Evolutionary conservation across 164 flowering plant genomes (phyloP).

Genomic region (Vitis labrusca): DNA sequence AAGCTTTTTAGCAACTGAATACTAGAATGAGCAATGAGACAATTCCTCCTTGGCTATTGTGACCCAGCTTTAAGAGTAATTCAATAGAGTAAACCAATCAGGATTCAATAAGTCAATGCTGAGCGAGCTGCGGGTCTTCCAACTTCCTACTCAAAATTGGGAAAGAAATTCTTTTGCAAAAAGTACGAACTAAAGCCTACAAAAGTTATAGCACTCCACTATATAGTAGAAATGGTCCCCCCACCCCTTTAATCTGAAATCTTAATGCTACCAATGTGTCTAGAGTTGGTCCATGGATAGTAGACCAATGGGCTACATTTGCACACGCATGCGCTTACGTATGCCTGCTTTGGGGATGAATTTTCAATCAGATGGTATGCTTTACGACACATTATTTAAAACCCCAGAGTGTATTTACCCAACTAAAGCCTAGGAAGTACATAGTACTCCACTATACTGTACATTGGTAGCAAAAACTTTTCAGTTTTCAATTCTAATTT

Average conservation of each 20-base stretch:
- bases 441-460: too few species aligned
- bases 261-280: constrained; percentile 1
- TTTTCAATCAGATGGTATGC: not conserved
- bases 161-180: not conserved
- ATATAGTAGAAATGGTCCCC: constrained; percentile 7
- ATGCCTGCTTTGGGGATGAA: not conserved
- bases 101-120: too few species aligned
- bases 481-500: constrained; percentile 10
- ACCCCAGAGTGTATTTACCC: constrained; percentile 10
- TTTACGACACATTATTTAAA: constrained; percentile 2
- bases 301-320: constrained; percentile 7
- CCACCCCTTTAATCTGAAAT: not conserved
- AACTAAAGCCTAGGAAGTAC: constrained; percentile 2
- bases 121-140: too few species aligned
- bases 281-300: not conserved
- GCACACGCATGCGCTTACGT: constrained; percentile 13
- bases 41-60: too few species aligned
- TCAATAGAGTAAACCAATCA: too few species aligned
- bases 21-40: too few species aligned
- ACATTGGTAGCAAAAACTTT: constrained; percentile 12
- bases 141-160: not conserved
- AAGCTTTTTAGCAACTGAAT: too few species aligned
- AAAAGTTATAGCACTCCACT: too few species aligned
- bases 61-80: too few species aligned
- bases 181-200: too few species aligned